Evolutionary conservation across 768 basidiomycete species (phyloP), one percentile per base, ranked within the genome.

Genomic region (Tubosaeta sp.): DNA sequence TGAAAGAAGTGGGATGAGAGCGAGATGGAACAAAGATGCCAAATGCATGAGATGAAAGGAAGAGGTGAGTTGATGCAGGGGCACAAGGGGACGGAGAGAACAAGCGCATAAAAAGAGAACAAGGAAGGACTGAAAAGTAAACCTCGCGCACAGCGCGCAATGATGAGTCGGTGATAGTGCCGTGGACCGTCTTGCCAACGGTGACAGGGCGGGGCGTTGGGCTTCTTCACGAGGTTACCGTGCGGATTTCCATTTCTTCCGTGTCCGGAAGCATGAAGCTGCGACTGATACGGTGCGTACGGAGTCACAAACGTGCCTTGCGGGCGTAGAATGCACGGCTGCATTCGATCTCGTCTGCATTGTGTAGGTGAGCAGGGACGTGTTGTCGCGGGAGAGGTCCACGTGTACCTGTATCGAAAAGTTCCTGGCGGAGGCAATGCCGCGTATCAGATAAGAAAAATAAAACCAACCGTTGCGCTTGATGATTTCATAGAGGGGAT

Each of bases 161-260:
- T 22, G 47, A 42, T 10, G 19, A 8, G 21, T 27, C 32, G 44
- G 36, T 38, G 46, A 44, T 52, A n/a, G 27, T 27, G 6, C 9
- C 27, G 27, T 27, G n/a, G n/a, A n/a, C n/a, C n/a, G n/a, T n/a
- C n/a, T n/a, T 40, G 38, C 19, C 21, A 39, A 46, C 41, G 50
- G 57, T 44, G 53, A 47, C 48, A 53, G 19, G 34, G 57, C 44
- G 60, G 57, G 62, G 54, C 40, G 57, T 59, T 41, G 49, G 41
- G 44, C 54, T 49, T 57, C 46, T 42, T 44, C 51, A 54, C 55
- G 58, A 57, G 64, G 62, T 9, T 36, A 30, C 41, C 38, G 44
- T 56, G 62, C 49, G 54, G 47, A 25, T 36, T 49, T 47, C 53
- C 50, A 51, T 52, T 48, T 41, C 32, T 21, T 14, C 30, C 27